Evolutionary conservation across 1,284 basidiomycete genomes (phyloP).

Genomic region (Cryptococcus sp.): DNA sequence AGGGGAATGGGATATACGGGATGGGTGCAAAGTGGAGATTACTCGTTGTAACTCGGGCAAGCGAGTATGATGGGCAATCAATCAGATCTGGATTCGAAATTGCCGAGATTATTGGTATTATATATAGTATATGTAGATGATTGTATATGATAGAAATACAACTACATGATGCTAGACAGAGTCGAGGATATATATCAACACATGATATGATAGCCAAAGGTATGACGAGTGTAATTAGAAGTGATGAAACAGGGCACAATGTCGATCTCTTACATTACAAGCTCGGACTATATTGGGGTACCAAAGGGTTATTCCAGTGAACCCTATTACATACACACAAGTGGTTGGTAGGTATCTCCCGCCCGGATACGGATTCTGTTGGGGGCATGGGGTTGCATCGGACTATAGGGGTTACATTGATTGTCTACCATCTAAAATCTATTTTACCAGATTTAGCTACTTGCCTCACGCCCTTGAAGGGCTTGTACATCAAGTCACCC

Average conservation of each 20-base stretch:
- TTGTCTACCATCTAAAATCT: conserved; percentile 45
- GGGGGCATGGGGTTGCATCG: background rate
- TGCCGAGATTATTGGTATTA: no score
- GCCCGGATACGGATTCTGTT: background rate
- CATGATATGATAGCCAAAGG: background rate
- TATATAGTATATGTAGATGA: no score
- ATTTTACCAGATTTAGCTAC: conserved; percentile 38
- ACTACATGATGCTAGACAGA: no score
- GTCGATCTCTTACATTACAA: background rate
- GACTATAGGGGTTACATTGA: background rate
- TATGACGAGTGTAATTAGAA: background rate
- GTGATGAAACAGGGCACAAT: background rate
- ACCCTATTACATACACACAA: background rate
- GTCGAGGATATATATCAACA: no score
- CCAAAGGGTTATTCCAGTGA: no score
- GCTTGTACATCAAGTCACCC: conserved; percentile 52
- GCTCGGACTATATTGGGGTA: no score
- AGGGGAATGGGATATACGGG: no score
- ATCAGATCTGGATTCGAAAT: no score
- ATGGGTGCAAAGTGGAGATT: no score
- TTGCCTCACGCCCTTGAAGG: conserved; percentile 61
- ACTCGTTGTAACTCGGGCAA: no score
- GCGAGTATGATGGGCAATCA: no score
- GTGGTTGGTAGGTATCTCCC: background rate
- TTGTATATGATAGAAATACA: no score